Base-by-base conservation (phyloP, 257 asterid genomes). In the Solanum dulcamara region DNA sequence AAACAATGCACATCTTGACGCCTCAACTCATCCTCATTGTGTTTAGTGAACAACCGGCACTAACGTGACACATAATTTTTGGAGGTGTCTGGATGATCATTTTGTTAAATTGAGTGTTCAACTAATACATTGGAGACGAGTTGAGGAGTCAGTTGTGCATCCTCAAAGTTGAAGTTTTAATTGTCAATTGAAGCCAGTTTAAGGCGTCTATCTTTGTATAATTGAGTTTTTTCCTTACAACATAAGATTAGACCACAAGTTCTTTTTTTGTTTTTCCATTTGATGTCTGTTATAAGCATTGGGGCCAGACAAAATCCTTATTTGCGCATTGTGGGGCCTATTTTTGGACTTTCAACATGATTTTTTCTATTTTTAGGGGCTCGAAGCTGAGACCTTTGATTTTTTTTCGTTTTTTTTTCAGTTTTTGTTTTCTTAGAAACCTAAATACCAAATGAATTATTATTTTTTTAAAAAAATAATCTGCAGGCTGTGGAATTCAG, bases 1-100 rank as follows among this genome's bases (percentile, higher is more conserved):
- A 1, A 42, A 42, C 4, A 59, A 59, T n/a, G 1, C 7, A 59
- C 67, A 4, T n/a, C 15, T 59, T n/a, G 7, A 59, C 7, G n/a
- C 1, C 3, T 59, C 32, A 59, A 59, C 7, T 59, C 1, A 0
- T 59, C 0, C 0, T 0, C 5, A 1, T 0, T 55, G 0, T 48
- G 55, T 22, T 1, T 55, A 12, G 64, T 55, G 64, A 4, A 55
- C 12, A 55, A 7, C 2, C 0, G 12, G 62, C 0, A 1, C 0
- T 55, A 2, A 20, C 22, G 20, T 55, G 12, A 55, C 13, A 55
- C 64, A 20, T 20, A 55, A 55, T 55, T 55, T 4, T 55, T 55
- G 28, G 13, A 55, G 64, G 12, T 55, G 6, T 0, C 28, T 22
- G 10, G 0, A 59, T 59, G 67, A 59, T 59, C 15, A n/a, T 59